A percentile compares a stretch with the other conserved stretches of the same genome.
Evolutionary conservation across 768 basidiomycete genomes (phyloP).

Genomic region (Agaricus blazei): DNA sequence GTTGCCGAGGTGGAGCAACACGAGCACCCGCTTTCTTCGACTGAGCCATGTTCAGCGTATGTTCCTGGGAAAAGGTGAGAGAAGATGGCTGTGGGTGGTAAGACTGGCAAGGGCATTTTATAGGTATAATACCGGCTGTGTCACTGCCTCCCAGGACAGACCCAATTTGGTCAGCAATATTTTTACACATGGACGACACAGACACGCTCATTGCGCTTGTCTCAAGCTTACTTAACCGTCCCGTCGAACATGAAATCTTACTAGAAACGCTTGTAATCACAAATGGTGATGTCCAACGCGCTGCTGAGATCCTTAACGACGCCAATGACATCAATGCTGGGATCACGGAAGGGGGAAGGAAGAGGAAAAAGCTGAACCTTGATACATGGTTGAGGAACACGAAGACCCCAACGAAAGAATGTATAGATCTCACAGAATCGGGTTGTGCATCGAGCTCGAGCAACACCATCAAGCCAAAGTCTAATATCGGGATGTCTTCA

Average conservation of each 20-base stretch:
- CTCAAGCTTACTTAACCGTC: slow-evolving; percentile 46
- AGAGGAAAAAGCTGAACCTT: slow-evolving; percentile 47
- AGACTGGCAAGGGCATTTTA: too few relatives aligned
- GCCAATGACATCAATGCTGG: slow-evolving; percentile 24
- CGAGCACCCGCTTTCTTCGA: too few relatives aligned
- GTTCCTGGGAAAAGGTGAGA: too few relatives aligned
- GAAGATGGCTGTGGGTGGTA: too few relatives aligned
- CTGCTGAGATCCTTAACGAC: slow-evolving; percentile 29
- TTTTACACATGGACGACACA: slow-evolving; percentile 38
- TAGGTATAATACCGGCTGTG: too few relatives aligned
- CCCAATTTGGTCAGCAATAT: not conserved
- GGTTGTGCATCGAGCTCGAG: not conserved
- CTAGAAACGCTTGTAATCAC: slow-evolving; percentile 54
- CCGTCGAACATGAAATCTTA: slow-evolving; percentile 31
- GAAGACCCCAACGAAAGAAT: slow-evolving; percentile 2
- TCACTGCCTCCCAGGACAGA: not conserved
- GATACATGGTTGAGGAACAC: slow-evolving; percentile 48
- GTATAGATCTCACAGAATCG: slow-evolving; percentile 16
- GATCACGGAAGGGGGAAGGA: slow-evolving; percentile 24
- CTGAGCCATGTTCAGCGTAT: too few relatives aligned
- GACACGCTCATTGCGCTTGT: slow-evolving; percentile 66
- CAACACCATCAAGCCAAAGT: slow-evolving; percentile 1
- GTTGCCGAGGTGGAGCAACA: too few relatives aligned
- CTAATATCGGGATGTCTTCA: slow-evolving; percentile 7
- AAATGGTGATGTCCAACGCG: slow-evolving; percentile 50